A percentile compares a stretch with the other conserved stretches of the same genome.
Conservation (phyloP, 768 basidiomycete species). For the Kwoniella sp. region DNA sequence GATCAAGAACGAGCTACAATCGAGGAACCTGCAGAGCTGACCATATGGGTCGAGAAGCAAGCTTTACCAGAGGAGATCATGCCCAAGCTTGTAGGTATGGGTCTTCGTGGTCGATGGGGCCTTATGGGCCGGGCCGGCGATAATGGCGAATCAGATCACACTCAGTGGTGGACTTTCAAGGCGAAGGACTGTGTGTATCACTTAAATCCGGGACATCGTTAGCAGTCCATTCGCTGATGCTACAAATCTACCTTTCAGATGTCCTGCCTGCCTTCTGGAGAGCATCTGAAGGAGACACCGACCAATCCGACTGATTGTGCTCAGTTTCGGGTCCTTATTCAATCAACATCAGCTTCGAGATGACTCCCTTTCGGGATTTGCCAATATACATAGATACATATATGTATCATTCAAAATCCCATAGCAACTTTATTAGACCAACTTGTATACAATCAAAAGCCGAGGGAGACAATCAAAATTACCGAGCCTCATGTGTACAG, state of each 20-base stretch:
- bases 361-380: too few species aligned
- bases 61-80: background rate
- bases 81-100: slow-evolving; percentile 10
- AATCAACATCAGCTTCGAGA: too few species aligned
- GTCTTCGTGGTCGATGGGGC: slow-evolving; percentile 28
- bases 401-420: too few species aligned
- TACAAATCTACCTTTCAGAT: too few species aligned
- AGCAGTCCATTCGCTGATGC: background rate
- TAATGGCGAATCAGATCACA: background rate
- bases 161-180: slow-evolving; percentile 29
- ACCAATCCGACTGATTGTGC: background rate
- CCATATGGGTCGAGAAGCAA: slow-evolving; percentile 21
- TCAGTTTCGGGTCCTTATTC: background rate
- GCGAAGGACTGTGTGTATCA: slow-evolving; percentile 29
- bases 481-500: too few species aligned
- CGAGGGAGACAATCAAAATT: too few species aligned
- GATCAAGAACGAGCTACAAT: slow-evolving; percentile 36
- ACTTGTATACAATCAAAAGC: too few species aligned
- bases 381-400: too few species aligned
- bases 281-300: background rate
- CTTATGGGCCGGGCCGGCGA: slow-evolving; percentile 11
- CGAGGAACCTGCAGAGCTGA: slow-evolving; percentile 30
- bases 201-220: background rate
- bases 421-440: too few species aligned
- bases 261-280: slow-evolving; percentile 22